Evolutionary conservation across 2,329 filamentous ascomycete species (phyloP).

Genomic region (Tolypocladium tundrense): DNA sequence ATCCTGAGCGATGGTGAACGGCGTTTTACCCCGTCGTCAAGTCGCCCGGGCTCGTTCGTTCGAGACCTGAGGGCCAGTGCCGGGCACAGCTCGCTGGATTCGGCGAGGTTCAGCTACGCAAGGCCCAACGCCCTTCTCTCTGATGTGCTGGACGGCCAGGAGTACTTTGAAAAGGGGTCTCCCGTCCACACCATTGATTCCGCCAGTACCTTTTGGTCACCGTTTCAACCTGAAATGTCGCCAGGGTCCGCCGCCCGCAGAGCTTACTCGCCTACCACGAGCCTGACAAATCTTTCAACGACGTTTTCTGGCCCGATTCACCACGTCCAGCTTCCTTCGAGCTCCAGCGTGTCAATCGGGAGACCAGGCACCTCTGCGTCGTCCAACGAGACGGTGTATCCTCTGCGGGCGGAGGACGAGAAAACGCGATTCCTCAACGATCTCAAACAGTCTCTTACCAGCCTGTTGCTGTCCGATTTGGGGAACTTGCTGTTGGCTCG

Average conservation of each 20-base stretch:
- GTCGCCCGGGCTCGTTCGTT: slow-evolving; percentile 40
- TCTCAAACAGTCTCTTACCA: slow-evolving; percentile 69
- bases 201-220: slow-evolving; percentile 79
- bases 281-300: slow-evolving; percentile 45
- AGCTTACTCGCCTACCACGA: slow-evolving; percentile 52
- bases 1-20: slow-evolving; percentile 45
- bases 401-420: slow-evolving; percentile 52
- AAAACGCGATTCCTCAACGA: slow-evolving; percentile 71
- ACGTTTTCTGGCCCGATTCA: slow-evolving; percentile 34
- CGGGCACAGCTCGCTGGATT: slow-evolving; percentile 62
- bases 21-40: slow-evolving; percentile 30
- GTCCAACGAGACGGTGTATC: slow-evolving; percentile 55
- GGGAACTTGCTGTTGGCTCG: slow-evolving; percentile 76
- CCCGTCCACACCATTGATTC: slow-evolving; percentile 65
- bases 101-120: slow-evolving; percentile 52
- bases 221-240: slow-evolving; percentile 61
- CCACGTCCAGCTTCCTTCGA: slow-evolving; percentile 31
- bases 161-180: slow-evolving; percentile 60
- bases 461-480: slow-evolving; percentile 79
- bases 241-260: slow-evolving; percentile 49
- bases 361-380: slow-evolving; percentile 58
- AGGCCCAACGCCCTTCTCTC: slow-evolving; percentile 46
- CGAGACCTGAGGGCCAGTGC: slow-evolving; percentile 52
- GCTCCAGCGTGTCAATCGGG: slow-evolving; percentile 36
- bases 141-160: slow-evolving; percentile 59